phyloP scores from a whole-genome alignment of 148 eudicot genomes.

The Heliamphora exappendiculata region DNA sequence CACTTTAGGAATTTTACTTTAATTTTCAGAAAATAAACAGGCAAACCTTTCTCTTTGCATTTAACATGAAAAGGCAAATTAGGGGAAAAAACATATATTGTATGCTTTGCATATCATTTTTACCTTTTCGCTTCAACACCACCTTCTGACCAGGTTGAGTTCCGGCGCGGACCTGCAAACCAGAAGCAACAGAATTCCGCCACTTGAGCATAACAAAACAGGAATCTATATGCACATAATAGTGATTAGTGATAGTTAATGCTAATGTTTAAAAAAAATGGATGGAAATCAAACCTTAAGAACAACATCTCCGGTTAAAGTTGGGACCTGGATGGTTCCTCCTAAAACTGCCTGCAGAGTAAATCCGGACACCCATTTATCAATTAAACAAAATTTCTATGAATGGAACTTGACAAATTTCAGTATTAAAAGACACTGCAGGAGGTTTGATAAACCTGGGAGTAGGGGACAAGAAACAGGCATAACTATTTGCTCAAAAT shows the following conservation, averaged over 20 bases:
- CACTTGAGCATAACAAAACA: background rate
- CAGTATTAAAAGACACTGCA: background rate
- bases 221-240: background rate
- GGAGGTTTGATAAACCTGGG: background rate
- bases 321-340: constrained; percentile 93
- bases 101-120: constrained; percentile 6
- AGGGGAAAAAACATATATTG: background rate
- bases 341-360: constrained; percentile 82
- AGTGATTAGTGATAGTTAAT: background rate
- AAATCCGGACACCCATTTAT: background rate
- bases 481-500: background rate
- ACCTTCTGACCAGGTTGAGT: constrained; percentile 99
- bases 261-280: background rate
- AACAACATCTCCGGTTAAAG: constrained; percentile 83
- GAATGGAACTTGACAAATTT: background rate
- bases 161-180: constrained; percentile 78
- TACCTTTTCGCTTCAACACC: constrained; percentile 87
- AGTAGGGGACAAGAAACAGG: background rate
- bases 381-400: background rate
- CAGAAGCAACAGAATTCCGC: background rate
- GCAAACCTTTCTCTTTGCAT: background rate
- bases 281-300: constrained; percentile 54
- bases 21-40: background rate
- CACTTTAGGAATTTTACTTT: background rate
- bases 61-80: background rate